Conservation (phyloP, 2,329 filamentous ascomycete species). For the Alternaria arbusti region DNA sequence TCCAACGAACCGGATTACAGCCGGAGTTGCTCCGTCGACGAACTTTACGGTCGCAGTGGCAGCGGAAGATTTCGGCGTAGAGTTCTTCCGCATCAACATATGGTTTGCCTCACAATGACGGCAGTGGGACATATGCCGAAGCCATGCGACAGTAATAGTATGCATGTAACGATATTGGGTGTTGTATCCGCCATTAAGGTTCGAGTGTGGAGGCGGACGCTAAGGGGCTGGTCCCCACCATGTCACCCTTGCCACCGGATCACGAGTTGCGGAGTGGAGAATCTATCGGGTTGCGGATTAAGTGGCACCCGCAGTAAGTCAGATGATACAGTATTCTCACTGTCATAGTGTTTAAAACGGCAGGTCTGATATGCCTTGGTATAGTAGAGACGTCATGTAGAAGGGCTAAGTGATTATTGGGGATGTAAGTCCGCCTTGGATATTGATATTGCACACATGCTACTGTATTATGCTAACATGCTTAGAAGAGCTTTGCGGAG, state of each 20-base stretch:
- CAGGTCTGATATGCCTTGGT: background rate
- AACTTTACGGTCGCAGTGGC: background rate
- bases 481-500: constrained; percentile 5
- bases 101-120: background rate
- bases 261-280: background rate
- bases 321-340: background rate
- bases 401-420: background rate
- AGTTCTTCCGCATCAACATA: constrained; percentile 10
- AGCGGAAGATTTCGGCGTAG: background rate
- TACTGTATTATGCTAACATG: background rate
- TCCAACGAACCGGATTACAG: background rate
- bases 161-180: background rate
- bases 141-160: background rate
- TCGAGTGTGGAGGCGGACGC: background rate
- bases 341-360: background rate
- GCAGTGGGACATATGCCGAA: background rate
- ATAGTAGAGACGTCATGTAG: background rate
- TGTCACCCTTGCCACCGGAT: background rate
- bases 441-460: background rate
- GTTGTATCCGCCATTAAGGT: background rate
- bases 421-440: background rate
- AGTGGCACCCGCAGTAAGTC: background rate
- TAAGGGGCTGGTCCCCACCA: background rate
- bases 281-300: background rate
- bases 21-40: background rate